These are phyloP conservation scores for Streptanthus diversifolius DNA, from an alignment of 345 rosid species.

Conservation along the genomic window DNA sequence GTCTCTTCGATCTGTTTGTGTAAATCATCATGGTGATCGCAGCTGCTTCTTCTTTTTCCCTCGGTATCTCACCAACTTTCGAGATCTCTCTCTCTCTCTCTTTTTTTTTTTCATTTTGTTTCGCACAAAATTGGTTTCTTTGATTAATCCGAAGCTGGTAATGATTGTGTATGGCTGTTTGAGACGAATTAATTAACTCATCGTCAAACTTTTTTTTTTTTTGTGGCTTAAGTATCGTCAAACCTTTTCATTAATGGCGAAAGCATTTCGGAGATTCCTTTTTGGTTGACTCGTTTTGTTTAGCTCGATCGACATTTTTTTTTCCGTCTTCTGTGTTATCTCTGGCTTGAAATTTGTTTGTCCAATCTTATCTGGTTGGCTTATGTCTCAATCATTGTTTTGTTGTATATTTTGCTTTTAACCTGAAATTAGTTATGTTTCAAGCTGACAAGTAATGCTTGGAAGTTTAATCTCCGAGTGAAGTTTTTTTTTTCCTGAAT, in stretches of 20 bases:
- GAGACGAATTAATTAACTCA: background rate
- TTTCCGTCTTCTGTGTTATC: background rate
- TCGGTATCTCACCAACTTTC: conserved; percentile 42
- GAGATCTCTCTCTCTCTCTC: background rate
- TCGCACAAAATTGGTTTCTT: background rate
- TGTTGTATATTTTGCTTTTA: too few species aligned
- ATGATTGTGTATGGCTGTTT: conserved; percentile 19
- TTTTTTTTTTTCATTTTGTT: background rate
- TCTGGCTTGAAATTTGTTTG: background rate
- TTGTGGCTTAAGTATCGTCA: too few species aligned
- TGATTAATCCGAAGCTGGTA: background rate
- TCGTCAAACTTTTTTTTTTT: too few species aligned
- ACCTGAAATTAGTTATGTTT: too few species aligned
- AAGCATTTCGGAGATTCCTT: conserved; percentile 2
- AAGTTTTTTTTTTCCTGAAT: background rate
- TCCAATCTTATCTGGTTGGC: too few species aligned
- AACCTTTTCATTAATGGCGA: background rate
- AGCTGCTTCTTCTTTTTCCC: conserved; percentile 56
- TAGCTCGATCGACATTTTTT: background rate
- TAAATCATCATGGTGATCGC: conserved; percentile 62
- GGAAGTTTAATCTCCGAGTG: background rate
- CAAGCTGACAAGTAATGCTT: too few species aligned
- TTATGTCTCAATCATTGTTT: too few species aligned
- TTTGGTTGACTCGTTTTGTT: background rate
- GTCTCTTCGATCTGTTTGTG: conserved; percentile 17